Conservation (phyloP, 2,329 filamentous ascomycete species). For the Stemphylium lycopersici region DNA sequence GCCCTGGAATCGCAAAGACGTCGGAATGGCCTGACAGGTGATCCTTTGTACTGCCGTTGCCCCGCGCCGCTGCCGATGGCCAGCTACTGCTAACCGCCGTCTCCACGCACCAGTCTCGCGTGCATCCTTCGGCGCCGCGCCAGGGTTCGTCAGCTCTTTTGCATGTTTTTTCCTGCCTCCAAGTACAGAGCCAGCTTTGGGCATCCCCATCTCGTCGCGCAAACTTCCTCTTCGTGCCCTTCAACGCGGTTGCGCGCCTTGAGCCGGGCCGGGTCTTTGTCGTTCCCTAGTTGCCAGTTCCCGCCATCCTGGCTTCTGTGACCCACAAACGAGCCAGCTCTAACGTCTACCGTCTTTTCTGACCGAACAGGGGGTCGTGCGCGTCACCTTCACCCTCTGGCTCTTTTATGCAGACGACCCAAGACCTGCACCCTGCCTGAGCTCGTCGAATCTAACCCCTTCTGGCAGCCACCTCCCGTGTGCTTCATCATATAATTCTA, state of each 20-base stretch:
- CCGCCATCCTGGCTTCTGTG: slow-evolving; percentile 5
- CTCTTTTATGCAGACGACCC: slow-evolving; percentile 1
- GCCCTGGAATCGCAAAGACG: neutral
- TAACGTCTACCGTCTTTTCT: slow-evolving; percentile 5
- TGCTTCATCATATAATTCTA: neutral
- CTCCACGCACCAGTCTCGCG: neutral
- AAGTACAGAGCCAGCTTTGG: too few relatives aligned
- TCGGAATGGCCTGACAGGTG: neutral
- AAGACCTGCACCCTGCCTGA: neutral
- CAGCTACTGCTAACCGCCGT: neutral
- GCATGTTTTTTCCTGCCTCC: too few relatives aligned
- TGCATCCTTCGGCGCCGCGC: neutral
- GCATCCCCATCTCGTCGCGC: neutral
- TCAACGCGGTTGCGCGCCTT: too few relatives aligned
- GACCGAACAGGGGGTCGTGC: neutral
- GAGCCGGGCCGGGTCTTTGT: neutral
- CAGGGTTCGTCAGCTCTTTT: neutral
- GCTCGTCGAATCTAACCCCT: slow-evolving; percentile 4
- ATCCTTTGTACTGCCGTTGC: slow-evolving; percentile 1
- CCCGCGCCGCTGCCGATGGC: slow-evolving; percentile 7
- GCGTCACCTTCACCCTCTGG: slow-evolving; percentile 2
- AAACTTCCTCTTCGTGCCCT: neutral
- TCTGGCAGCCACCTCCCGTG: slow-evolving; percentile 1
- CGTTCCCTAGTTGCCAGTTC: neutral
- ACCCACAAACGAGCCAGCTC: slow-evolving; percentile 6